These are phyloP conservation scores for Domatiomyces globalis DNA, from an alignment of 2,329 filamentous ascomycete genomes.

Conservation along the genomic window DNA sequence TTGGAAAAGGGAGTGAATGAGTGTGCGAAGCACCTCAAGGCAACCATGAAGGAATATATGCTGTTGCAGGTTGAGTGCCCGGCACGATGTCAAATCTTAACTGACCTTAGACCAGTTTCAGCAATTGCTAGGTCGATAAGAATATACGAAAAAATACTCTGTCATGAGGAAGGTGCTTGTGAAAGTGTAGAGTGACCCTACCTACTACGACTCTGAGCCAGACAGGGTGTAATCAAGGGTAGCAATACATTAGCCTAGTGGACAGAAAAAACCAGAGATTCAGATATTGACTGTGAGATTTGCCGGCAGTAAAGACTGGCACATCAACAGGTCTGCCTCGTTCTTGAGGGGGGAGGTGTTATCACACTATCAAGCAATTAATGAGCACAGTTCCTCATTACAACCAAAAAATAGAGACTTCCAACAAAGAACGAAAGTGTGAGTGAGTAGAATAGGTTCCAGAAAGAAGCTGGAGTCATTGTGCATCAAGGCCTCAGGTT, in stretches of 20 bases:
- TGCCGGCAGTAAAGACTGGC: no score
- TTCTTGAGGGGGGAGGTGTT: no score
- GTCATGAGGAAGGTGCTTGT: no score
- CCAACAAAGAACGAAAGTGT: not conserved
- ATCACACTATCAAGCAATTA: not conserved
- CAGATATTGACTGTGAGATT: not conserved
- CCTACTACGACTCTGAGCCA: not conserved
- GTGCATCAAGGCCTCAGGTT: not conserved
- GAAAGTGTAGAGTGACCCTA: no score
- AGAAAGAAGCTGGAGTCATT: not conserved
- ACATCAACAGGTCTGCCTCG: no score
- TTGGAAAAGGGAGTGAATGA: not conserved
- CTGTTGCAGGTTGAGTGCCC: not conserved
- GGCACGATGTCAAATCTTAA: not conserved
- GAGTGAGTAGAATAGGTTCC: not conserved
- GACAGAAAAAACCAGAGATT: not conserved
- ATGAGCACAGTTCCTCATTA: not conserved
- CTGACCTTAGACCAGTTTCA: not conserved
- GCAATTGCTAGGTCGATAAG: not conserved
- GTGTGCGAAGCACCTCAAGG: not conserved
- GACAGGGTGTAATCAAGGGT: not conserved
- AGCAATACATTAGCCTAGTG: not conserved
- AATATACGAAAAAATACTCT: no score
- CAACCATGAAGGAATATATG: not conserved
- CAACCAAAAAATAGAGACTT: not conserved